phyloP scores from a whole-genome alignment of 1,139 yeast genomes.

The Taphrina communis region DNA sequence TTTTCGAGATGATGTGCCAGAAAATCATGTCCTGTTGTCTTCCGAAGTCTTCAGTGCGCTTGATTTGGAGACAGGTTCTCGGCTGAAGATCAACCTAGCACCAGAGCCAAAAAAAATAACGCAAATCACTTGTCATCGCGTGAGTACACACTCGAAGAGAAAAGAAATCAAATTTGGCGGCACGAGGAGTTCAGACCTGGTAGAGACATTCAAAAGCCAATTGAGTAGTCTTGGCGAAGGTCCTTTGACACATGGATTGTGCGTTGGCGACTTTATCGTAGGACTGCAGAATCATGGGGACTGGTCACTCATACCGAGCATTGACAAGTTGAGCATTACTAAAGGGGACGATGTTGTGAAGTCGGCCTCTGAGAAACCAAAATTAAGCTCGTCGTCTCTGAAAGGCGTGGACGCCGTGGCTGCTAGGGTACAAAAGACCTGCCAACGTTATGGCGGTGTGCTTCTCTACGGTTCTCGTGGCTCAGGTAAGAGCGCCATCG shows the following conservation, averaged over 20 bases:
- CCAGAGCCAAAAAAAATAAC: slow-evolving; percentile 56
- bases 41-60: slow-evolving; percentile 59
- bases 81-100: slow-evolving; percentile 63
- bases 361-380: background rate
- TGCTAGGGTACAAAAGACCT: slow-evolving; percentile 55
- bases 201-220: slow-evolving; percentile 5
- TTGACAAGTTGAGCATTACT: slow-evolving; percentile 7
- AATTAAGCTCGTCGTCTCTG: slow-evolving; percentile 48
- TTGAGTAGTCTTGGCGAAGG: slow-evolving; percentile 9
- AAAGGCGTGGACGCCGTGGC: slow-evolving; percentile 65
- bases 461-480: slow-evolving; percentile 78
- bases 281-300: slow-evolving; percentile 10
- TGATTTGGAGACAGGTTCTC: slow-evolving; percentile 63
- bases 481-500: slow-evolving; percentile 63
- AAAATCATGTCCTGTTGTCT: slow-evolving; percentile 64
- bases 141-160: slow-evolving; percentile 54
- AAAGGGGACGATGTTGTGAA: slow-evolving; percentile 43
- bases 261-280: slow-evolving; percentile 14
- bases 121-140: slow-evolving; percentile 57
- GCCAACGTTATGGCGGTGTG: slow-evolving; percentile 62
- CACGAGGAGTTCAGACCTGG: slow-evolving; percentile 20
- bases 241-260: slow-evolving; percentile 35
- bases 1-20: slow-evolving; percentile 54
- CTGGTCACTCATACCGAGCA: slow-evolving; percentile 23
- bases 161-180: slow-evolving; percentile 47